Evolutionary conservation across 352 stramenopile genomes (phyloP), one percentile per base, ranked within the genome.

Genomic region (Thalassiosira ordinaria): DNA sequence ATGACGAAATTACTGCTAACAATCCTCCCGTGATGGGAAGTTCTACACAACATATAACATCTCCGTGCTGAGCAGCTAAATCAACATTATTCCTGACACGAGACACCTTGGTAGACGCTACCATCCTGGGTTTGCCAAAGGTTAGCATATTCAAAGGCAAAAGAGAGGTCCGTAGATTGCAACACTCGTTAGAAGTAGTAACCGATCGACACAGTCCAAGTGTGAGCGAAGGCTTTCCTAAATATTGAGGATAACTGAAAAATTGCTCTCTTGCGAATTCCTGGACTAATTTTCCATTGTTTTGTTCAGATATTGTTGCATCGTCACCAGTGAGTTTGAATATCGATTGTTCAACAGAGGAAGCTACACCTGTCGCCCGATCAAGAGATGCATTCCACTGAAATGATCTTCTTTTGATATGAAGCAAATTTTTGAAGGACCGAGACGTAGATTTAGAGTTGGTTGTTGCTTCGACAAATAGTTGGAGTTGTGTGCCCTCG

Each of bases 1-100:
- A 8, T 71, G 47, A 5, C 27, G 41, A 35, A 24, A 65, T 14
- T 46, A 56, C 18, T n/a, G 56, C 67, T 47, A 76, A 39, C 16
- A 66, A 66, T 9, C 67, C 67, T 18, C 67, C 67, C n/a, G 68
- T n/a, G 37, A 76, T 76, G 8, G 67, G 67, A 8, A 76, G 68
- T 39, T 76, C 27, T 26, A 76, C 39, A 62, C 41, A 63, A 20
- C 56, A 76, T 44, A 76, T 31, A 20, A 66, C 2, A n/a, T 64
- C n/a, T 9, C 33, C 63, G 41, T 4, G 41, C 26, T 55, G 27
- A n/a, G 2, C 60, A 18, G 1, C n/a, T 46, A n/a, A n/a, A n/a
- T 2, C 60, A n/a, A 35, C 52, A 29, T n/a, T 24, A 22, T 41
- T 41, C 5, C 29, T 29, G n/a, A 63, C n/a, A 9, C 5, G n/a